Evolutionary conservation across 768 basidiomycete genomes (phyloP), one percentile per base, ranked within the genome.

Genomic region (Mycena venus): DNA sequence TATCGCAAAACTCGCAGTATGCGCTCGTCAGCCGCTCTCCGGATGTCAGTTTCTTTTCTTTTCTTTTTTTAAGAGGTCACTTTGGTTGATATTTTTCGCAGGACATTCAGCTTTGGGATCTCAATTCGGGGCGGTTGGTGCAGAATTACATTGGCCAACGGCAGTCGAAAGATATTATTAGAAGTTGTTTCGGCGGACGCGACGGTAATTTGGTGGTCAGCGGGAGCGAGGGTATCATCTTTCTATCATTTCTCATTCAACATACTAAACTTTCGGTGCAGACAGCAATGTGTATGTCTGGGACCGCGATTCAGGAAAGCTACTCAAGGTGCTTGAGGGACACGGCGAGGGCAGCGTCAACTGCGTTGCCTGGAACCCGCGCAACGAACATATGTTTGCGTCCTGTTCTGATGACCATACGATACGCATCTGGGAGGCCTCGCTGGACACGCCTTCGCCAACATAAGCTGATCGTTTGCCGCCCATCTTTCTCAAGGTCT

Each of bases 341-440:
- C 98, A 99, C 78, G 92, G 91, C n/a, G 86, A 86, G 70, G 97
- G 96, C 47, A 95, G 94, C 74, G 97, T 99, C 73, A 99, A 99
- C 82, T 93, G 95, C 17, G 97, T 99, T 21, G 94, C 97, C 40
- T 99, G 98, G 98, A 97, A 98, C 83, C 96, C 96, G n/a, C 88
- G 88, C 61, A 94, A 96, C 80, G 90, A 92, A 77, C 91, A 93
- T 70, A 94, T 99, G 93, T 99, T 99, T 84, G 98, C 98, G 36
- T 96, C 95, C 51, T 98, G 96, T 82, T 96, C 96, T 53, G 98
- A 99, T 82, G 98, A 99, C 84, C 85, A 87, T 66, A 95, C 94
- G n/a, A 92, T 99, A 78, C 92, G 96, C 73, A 93, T 98, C 87
- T 98, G 96, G 96, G 94, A 96, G 83, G 86, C 90, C 53, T 84